These are phyloP conservation scores for Spongiforma sp. DNA, from an alignment of 1,284 basidiomycete genomes.

Conservation along the genomic window DNA sequence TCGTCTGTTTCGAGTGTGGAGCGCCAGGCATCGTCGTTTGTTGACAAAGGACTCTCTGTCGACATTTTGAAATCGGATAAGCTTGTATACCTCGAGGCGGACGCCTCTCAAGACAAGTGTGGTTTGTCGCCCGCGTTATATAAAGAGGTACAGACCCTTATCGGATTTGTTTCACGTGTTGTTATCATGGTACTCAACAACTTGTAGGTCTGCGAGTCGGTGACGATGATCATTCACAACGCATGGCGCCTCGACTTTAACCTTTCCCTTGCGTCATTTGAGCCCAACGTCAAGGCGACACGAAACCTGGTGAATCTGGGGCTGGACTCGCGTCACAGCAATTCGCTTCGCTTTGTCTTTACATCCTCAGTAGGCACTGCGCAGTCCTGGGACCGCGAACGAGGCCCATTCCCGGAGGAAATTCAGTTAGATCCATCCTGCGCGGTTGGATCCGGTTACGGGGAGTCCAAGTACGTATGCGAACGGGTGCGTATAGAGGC, in stretches of 20 bases:
- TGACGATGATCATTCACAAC: conserved; percentile 15
- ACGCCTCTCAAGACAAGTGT: conserved; percentile 11
- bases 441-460: conserved; percentile 8
- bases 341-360: conserved; percentile 10
- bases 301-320: conserved; percentile 13
- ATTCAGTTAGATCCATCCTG: conserved; percentile 4
- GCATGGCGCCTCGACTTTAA: conserved; percentile 21
- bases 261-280: conserved; percentile 11
- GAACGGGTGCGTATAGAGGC: conserved; percentile 9
- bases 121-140: conserved; percentile 11
- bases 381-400: conserved; percentile 7
- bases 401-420: conserved; percentile 11
- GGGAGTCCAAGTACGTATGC: conserved; percentile 14
- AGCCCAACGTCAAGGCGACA: conserved; percentile 7
- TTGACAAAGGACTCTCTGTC: conserved; percentile 8
- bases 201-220: not conserved
- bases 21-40: conserved; percentile 11
- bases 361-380: conserved; percentile 9
- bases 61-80: conserved; percentile 11
- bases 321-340: conserved; percentile 1
- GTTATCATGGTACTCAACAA: not conserved
- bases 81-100: conserved; percentile 12
- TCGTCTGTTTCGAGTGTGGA: conserved; percentile 6
- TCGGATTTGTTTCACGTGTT: too few relatives aligned
- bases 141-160: conserved; percentile 4